A percentile compares a stretch with the other conserved stretches of the same genome.
Conservation (phyloP, 768 basidiomycete genomes). For the Paxillus involutus region DNA sequence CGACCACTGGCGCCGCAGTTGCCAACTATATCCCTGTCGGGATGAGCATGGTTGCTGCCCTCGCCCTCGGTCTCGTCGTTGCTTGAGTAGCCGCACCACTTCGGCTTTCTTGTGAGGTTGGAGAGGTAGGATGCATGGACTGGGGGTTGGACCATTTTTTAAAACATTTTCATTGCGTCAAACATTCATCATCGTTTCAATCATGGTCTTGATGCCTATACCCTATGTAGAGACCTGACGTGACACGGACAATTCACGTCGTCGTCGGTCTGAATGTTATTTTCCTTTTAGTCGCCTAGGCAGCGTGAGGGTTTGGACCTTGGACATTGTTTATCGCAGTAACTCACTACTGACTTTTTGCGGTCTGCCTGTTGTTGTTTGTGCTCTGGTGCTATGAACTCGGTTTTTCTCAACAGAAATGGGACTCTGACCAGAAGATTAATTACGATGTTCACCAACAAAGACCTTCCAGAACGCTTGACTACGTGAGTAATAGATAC, state of each 20-base stretch:
- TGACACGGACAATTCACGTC: neutral
- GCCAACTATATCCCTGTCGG: constrained; percentile 26
- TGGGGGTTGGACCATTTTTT: neutral
- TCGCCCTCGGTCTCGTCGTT: constrained; percentile 26
- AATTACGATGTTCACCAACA: neutral
- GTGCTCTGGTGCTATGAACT: neutral
- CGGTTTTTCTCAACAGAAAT: neutral
- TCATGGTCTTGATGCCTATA: constrained; percentile 12
- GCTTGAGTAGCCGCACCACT: constrained; percentile 11
- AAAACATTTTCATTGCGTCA: neutral
- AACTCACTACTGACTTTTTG: neutral
- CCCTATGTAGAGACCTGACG: constrained; percentile 10
- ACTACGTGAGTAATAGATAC: too few species aligned
- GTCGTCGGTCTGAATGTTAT: neutral
- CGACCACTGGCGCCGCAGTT: constrained; percentile 10
- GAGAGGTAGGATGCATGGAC: neutral
- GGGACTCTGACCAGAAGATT: neutral
- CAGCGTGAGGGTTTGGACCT: neutral
- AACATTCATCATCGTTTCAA: neutral
- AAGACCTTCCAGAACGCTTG: too few species aligned
- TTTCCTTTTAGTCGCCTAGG: neutral
- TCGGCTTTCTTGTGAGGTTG: neutral
- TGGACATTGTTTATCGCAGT: neutral
- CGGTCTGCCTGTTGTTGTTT: neutral
- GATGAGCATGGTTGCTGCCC: constrained; percentile 29